Conservation (phyloP, 2,329 filamentous ascomycete genomes). For the Pseudogymnoascus sp. region DNA sequence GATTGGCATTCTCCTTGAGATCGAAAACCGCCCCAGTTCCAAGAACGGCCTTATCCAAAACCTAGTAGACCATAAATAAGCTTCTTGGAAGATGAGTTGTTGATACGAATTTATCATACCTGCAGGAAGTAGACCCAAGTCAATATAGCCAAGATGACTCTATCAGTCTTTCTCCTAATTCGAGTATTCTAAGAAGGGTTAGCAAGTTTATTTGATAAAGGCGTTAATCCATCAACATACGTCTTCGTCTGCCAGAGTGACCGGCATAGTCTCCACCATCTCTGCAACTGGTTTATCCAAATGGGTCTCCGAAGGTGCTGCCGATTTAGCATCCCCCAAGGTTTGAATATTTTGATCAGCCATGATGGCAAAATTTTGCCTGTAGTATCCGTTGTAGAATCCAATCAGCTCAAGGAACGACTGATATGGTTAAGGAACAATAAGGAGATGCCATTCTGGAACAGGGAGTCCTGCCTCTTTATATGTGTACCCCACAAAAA, state of each 20-base stretch:
- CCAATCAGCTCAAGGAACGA: not conserved
- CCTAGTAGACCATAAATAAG: not conserved
- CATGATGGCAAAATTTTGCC: not conserved
- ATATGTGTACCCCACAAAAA: constrained; percentile 7
- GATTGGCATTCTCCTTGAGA: constrained; percentile 35
- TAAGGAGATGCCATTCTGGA: not conserved
- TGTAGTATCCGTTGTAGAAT: not conserved
- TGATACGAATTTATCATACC: constrained; percentile 19
- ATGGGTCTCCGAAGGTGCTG: not conserved
- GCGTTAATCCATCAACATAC: not conserved
- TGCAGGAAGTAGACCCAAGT: constrained; percentile 52
- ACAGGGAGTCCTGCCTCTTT: not conserved
- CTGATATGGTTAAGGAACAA: not conserved
- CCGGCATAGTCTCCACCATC: not conserved
- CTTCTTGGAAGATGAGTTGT: not conserved
- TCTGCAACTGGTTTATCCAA: not conserved
- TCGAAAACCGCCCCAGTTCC: constrained; percentile 43
- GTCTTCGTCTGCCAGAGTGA: constrained; percentile 9
- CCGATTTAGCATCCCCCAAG: not conserved
- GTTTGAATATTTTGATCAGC: not conserved
- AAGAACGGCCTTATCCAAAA: constrained; percentile 23
- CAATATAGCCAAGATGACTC: constrained; percentile 45
- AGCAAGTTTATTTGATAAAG: not conserved
- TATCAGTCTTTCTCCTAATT: constrained; percentile 54
- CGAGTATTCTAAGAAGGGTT: constrained; percentile 36